Conservation (phyloP, 1,284 basidiomycete species). For the Cryptococcus sp. region DNA sequence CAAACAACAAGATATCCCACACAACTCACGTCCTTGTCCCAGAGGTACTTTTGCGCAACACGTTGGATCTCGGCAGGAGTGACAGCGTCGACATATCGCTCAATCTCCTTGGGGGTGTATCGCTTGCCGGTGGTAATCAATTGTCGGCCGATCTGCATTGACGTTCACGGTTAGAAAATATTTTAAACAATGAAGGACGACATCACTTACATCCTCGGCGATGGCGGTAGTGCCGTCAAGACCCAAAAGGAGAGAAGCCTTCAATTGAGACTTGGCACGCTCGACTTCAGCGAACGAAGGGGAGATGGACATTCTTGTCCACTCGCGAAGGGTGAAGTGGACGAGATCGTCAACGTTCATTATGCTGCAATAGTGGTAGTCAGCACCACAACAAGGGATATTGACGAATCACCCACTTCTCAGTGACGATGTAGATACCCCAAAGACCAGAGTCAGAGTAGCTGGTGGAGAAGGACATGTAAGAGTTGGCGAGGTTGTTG, state of each 20-base stretch:
- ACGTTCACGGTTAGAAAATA: no score
- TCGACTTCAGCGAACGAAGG: slow-evolving; percentile 88
- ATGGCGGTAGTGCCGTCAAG: slow-evolving; percentile 94
- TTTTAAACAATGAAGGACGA: not conserved
- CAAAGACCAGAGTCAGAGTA: slow-evolving; percentile 99
- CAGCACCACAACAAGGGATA: not conserved
- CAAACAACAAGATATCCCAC: not conserved
- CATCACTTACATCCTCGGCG: slow-evolving; percentile 75
- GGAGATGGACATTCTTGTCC: slow-evolving; percentile 91
- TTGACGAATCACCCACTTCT: slow-evolving; percentile 63
- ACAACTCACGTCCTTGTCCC: slow-evolving; percentile 65
- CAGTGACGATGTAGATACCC: slow-evolving; percentile 96
- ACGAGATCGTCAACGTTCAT: slow-evolving; percentile 89
- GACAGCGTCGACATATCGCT: slow-evolving; percentile 88
- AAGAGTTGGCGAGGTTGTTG: slow-evolving; percentile 98
- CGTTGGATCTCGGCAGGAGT: slow-evolving; percentile 87
- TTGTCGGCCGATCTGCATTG: slow-evolving; percentile 77
- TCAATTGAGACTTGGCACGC: slow-evolving; percentile 96
- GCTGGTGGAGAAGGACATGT: slow-evolving; percentile 99
- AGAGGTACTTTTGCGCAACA: slow-evolving; percentile 93
- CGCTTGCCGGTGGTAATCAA: slow-evolving; percentile 90
- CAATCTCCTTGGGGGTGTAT: slow-evolving; percentile 90
- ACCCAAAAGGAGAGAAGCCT: slow-evolving; percentile 86
- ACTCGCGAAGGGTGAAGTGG: slow-evolving; percentile 95
- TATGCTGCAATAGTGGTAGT: slow-evolving; percentile 47